Conservation (phyloP, 2,329 filamentous ascomycete species). For the Cladosporium sp. region DNA sequence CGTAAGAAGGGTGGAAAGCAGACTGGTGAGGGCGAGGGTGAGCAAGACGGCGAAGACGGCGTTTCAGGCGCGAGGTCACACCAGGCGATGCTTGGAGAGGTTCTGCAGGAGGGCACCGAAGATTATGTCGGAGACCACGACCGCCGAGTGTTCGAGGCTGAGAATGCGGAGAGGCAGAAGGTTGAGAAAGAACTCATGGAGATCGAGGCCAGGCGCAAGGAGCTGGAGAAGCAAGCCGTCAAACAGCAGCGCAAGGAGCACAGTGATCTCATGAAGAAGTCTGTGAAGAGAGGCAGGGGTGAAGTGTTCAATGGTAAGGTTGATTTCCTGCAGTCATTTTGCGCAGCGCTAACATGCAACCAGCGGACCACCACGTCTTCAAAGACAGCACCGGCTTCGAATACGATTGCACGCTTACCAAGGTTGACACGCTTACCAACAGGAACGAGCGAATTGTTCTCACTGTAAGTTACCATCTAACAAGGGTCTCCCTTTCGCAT, state of each 20-base stretch:
- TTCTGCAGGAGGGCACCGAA: constrained; percentile 41
- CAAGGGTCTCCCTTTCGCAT: not conserved
- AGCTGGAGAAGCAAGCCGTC: constrained; percentile 20
- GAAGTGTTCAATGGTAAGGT: constrained; percentile 38
- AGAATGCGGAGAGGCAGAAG: constrained; percentile 29
- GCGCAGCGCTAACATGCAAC: constrained; percentile 5
- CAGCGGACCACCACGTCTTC: constrained; percentile 66
- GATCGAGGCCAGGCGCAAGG: constrained; percentile 28
- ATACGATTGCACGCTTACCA: constrained; percentile 64
- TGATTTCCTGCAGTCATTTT: not conserved
- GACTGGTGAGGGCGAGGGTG: constrained; percentile 21
- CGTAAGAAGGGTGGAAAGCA: constrained; percentile 33
- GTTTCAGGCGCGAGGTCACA: constrained; percentile 8
- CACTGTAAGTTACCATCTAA: constrained; percentile 50
- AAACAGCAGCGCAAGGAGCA: constrained; percentile 32
- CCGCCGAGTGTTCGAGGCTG: not conserved
- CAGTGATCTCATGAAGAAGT: constrained; percentile 27
- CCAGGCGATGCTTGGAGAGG: constrained; percentile 26
- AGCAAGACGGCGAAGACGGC: not conserved
- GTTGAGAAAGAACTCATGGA: constrained; percentile 31
- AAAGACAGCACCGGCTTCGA: constrained; percentile 61
- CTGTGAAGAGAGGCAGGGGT: constrained; percentile 30
- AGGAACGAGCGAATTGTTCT: constrained; percentile 60
- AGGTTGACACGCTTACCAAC: constrained; percentile 50
- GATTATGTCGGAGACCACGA: constrained; percentile 30